phyloP scores from a whole-genome alignment of 164 flowering plant genomes.

The Aristolochia contorta region DNA sequence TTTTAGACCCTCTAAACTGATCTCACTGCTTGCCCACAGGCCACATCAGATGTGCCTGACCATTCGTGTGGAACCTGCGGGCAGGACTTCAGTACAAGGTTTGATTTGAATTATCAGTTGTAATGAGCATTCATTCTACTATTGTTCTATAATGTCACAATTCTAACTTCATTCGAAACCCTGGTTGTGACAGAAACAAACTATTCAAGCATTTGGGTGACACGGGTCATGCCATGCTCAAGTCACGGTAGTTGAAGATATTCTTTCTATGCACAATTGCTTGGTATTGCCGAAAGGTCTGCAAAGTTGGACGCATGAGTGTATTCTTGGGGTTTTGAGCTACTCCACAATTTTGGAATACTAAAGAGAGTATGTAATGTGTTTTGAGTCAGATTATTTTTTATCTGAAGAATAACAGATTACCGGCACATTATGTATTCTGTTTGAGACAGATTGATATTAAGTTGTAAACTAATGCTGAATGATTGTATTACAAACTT shows the following conservation, averaged over 20 bases:
- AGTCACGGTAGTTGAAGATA: conserved; percentile 24
- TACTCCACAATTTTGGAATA: no score
- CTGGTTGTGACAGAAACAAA: conserved; percentile 42
- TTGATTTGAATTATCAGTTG: conserved; percentile 3
- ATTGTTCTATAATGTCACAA: neutral
- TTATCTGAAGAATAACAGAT: no score
- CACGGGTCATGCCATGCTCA: conserved; percentile 65
- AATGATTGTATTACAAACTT: no score
- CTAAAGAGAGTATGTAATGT: no score
- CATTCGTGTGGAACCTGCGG: conserved; percentile 71
- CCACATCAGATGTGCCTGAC: conserved; percentile 27
- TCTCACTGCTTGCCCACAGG: conserved; percentile 25
- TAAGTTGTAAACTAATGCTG: no score
- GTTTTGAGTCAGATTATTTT: no score
- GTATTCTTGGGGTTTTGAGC: no score
- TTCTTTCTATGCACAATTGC: no score
- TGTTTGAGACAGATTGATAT: no score
- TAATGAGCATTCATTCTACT: neutral
- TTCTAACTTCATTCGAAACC: neutral
- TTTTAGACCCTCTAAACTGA: neutral
- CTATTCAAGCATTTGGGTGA: conserved; percentile 67
- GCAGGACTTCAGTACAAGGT: conserved; percentile 76
- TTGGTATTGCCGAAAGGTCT: no score
- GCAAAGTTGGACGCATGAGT: no score
- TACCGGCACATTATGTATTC: no score